Base-by-base conservation (phyloP, 1,284 basidiomycete species). In the Pseudomicrostroma phylloplanum region DNA sequence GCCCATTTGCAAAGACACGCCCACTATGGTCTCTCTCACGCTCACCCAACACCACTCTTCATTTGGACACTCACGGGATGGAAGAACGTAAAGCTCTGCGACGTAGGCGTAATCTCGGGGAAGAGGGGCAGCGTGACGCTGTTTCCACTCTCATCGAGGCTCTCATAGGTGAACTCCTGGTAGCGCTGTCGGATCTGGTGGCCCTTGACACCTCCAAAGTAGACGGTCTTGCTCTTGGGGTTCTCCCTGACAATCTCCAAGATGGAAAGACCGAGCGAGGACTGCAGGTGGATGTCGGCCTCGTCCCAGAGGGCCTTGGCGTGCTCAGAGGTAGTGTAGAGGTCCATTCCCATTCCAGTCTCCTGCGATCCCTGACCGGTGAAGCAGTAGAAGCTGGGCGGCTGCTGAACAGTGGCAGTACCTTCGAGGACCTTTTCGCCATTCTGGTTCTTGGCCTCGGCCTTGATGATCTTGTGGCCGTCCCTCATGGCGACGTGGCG, bases 311-410 rank as follows among this genome's bases (percentile, higher is more conserved):
- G 92, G 55, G 91, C 89, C 71, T 89, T 89, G 67, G 94, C 96
- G 43, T 93, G 92, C 49, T 90, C 88, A 12, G 92, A 96, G 70
- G 83, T 86, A 80, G 87, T 89, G 85, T 97, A 98, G 2, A 98
- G 85, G 73, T 97, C 93, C 93, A 98, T 97, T 48, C 96, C 94
- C 94, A 98, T 98, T 43, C 93, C 92, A 56, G 89, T 88, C 81
- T 98, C 94, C 81, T 98, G 96, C 25, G 92, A 97, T 61, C 94
- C 94, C 80, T 98, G 94, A 57, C 94, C 94, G 59, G 94, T 98
- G 84, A 97, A 97, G 76, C 96, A 92, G 76, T 97, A 97, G 57
- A 91, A 91, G 17, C 93, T 96, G 15, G 69, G 63, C 12, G 71
- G 73, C 81, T 97, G 94, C 15, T 87, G 87, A 67, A 97, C 91